A percentile compares a stretch with the other conserved stretches of the same genome.
phyloP scores from a whole-genome alignment of 768 basidiomycete species.

The Lenzites betulinus region DNA sequence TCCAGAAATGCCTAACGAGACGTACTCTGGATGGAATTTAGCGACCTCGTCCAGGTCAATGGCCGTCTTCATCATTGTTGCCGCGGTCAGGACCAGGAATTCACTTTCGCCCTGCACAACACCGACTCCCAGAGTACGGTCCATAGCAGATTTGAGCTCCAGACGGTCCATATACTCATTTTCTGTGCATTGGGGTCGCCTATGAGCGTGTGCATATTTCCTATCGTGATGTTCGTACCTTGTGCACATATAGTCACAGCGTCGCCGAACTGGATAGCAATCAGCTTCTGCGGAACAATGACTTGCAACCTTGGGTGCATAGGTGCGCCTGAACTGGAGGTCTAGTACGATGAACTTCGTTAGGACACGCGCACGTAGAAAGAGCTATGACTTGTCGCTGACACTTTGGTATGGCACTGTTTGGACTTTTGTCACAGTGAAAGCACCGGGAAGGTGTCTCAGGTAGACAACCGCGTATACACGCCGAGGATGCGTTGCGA shows the following conservation, averaged over 20 bases:
- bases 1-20: conserved; percentile 2
- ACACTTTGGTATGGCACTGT: conserved; percentile 80
- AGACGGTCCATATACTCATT: conserved; percentile 72
- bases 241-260: conserved; percentile 71
- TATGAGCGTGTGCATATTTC: not conserved
- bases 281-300: conserved; percentile 56
- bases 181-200: conserved; percentile 41
- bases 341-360: conserved; percentile 40
- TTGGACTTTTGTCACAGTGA: conserved; percentile 51
- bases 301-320: conserved; percentile 71
- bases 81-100: conserved; percentile 64
- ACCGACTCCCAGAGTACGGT: conserved; percentile 72
- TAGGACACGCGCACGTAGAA: too few relatives aligned
- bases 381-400: conserved; percentile 30
- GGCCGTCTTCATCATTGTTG: conserved; percentile 66
- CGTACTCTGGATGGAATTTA: conserved; percentile 65
- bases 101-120: conserved; percentile 51
- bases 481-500: conserved; percentile 50
- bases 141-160: conserved; percentile 65
- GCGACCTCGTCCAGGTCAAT: conserved; percentile 63
- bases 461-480: conserved; percentile 65
- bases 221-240: conserved; percentile 39
- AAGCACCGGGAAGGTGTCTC: conserved; percentile 41
- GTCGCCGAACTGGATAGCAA: conserved; percentile 74
- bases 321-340: conserved; percentile 64